Evolutionary conservation across 306 rosid species (phyloP).

Genomic region (Sindora glabra): DNA sequence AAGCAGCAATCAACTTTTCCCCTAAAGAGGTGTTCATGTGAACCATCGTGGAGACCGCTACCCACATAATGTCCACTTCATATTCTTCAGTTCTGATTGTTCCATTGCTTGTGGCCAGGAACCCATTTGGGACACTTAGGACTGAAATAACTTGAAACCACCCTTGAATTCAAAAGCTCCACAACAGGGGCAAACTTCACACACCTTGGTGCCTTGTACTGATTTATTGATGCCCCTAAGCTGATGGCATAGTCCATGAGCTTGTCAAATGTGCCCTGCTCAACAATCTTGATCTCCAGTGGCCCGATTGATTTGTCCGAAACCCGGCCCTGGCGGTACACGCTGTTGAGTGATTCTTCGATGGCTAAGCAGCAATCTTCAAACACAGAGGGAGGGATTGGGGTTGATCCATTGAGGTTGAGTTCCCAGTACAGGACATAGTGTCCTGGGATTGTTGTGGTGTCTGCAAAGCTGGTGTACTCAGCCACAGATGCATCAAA

Average conservation of each 20-base stretch:
- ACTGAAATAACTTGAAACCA: conserved; percentile 47
- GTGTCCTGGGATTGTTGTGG: conserved; percentile 71
- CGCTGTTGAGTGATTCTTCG: conserved; percentile 81
- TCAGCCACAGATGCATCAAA: conserved; percentile 60
- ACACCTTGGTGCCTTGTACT: conserved; percentile 88
- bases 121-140: conserved; percentile 87
- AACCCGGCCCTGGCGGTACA: conserved; percentile 81
- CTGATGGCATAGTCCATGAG: conserved; percentile 90
- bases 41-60: conserved; percentile 27
- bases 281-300: conserved; percentile 71
- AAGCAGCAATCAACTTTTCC: conserved; percentile 20
- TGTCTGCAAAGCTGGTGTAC: conserved; percentile 73
- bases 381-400: conserved; percentile 57
- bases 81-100: conserved; percentile 25
- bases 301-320: conserved; percentile 88
- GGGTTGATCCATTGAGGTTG: conserved; percentile 34
- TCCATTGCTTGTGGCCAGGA: conserved; percentile 78
- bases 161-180: conserved; percentile 69
- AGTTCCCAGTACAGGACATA: conserved; percentile 88
- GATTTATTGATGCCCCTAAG: conserved; percentile 82
- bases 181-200: conserved; percentile 76
- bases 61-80: conserved; percentile 5
- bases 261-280: conserved; percentile 73
- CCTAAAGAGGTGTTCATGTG: conserved; percentile 29
- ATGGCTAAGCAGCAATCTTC: conserved; percentile 78